These are phyloP conservation scores for Celoporthe dispersa DNA, from an alignment of 2,329 filamentous ascomycete genomes.

Conservation along the genomic window DNA sequence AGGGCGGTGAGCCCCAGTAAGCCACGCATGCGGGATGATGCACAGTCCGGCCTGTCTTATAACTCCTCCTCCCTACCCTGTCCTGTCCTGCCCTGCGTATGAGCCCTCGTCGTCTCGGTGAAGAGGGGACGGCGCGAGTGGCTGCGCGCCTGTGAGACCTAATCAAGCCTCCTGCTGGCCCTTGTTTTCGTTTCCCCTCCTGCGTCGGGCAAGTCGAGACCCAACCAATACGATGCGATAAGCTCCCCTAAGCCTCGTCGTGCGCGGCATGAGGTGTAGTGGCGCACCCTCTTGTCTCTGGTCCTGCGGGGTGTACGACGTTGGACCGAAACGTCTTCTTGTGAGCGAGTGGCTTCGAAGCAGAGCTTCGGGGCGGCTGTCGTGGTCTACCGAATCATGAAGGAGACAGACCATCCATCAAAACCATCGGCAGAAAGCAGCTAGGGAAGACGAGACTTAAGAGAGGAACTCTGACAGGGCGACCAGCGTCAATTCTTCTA, in stretches of 20 bases:
- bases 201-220: neutral
- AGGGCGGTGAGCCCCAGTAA: slow-evolving; percentile 20
- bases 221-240: neutral
- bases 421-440: neutral
- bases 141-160: neutral
- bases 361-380: slow-evolving; percentile 3
- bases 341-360: slow-evolving; percentile 1
- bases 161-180: neutral
- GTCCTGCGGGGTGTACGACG: neutral
- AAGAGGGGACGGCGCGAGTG: neutral
- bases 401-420: neutral
- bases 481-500: neutral
- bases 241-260: neutral
- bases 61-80: no score
- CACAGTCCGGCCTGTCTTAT: neutral
- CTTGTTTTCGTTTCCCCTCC: neutral
- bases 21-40: slow-evolving; percentile 17
- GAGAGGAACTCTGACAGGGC: neutral
- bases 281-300: neutral
- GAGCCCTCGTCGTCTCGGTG: neutral
- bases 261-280: neutral
- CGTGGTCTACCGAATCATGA: neutral
- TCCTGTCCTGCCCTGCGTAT: neutral
- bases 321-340: neutral
- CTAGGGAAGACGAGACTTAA: neutral